Evolutionary conservation across 1,139 yeast species (phyloP), one percentile per base, ranked within the genome.

Genomic region (Debaryomycetaceae sp.): DNA sequence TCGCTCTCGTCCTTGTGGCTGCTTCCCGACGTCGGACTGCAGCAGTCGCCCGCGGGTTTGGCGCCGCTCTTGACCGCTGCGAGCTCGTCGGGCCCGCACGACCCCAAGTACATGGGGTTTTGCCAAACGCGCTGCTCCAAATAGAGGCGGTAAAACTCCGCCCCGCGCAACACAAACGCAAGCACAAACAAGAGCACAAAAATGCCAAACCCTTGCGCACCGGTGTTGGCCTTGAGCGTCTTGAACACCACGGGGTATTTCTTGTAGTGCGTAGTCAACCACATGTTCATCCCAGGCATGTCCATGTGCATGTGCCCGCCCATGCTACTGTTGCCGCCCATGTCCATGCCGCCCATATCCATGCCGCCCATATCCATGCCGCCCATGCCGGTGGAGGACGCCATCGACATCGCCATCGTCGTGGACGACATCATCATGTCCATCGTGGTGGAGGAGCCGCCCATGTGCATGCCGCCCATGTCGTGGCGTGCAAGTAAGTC

Each of bases 131-230:
- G 67, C 40, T 76, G 81, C 47, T 83, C 89, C 40, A 82, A 50
- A 47, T 81, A 82, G 44, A 75, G 68, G 38, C 75, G 66, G 15
- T 69, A 41, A 49, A 80, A 82, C 29, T 74, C 71, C 16, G 78
- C 37, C 4, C 82, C 79, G 46, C 83, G 69, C 35, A 78, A 64
- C 25, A 68, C 54, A 43, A 82, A 72, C 0, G 80, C 79, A 10
- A 74, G 58, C 21, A 70, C 66, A 45, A 82, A 72, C 19, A 83
- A 51, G 19, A 78, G 57, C 25, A 78, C 55, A 46, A 81, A 83
- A 14, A 83, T 80, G 20, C 89, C 93, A 51, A 82, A 82, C 0
- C 84, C 88, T 36, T 71, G 68, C 10, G 68, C 86, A 16, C 71
- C 71, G 28, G 58, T 61, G 3, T 57, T 41, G 3, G 91, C 89